Conservation (phyloP, 169 alveolate species). For the Condylostoma magnum region DNA sequence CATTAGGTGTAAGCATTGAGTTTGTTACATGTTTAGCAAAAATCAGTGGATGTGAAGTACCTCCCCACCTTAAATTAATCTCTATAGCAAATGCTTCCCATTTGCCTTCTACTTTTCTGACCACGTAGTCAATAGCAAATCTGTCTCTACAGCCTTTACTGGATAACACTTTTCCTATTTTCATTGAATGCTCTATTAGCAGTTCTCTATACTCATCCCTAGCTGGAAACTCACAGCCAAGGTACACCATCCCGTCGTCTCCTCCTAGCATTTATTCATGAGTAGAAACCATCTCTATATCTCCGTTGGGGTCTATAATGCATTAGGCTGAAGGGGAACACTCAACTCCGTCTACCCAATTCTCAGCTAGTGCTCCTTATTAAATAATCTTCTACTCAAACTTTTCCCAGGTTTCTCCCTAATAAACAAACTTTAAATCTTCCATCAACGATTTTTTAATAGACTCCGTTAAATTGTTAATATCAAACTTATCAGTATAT, state of each 20-base stretch:
- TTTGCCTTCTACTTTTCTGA: constrained; percentile 2
- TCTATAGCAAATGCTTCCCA: constrained; percentile 24
- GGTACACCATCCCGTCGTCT: neutral
- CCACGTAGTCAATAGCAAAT: constrained; percentile 18
- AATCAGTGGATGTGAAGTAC: constrained; percentile 19
- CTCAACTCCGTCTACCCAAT: constrained; percentile 4
- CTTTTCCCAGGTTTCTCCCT: constrained; percentile 14
- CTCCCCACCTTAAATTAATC: constrained; percentile 29
- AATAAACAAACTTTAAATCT: neutral
- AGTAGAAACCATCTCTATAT: constrained; percentile 18
- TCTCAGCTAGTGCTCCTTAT: constrained; percentile 9
- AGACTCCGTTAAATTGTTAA: neutral
- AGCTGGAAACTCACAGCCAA: constrained; percentile 27
- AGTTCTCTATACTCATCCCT: neutral
- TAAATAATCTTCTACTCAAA: neutral
- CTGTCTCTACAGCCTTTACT: constrained; percentile 26
- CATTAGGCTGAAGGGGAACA: constrained; percentile 18
- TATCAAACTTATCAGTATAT: neutral
- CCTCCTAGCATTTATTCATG: constrained; percentile 8
- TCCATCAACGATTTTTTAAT: neutral
- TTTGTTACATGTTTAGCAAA: neutral
- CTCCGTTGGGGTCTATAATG: neutral
- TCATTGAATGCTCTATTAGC: constrained; percentile 10
- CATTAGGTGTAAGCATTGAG: neutral
- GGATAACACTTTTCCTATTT: constrained; percentile 8